Evolutionary conservation across 345 rosid species (phyloP).

Genomic region (Physaria fendleri): DNA sequence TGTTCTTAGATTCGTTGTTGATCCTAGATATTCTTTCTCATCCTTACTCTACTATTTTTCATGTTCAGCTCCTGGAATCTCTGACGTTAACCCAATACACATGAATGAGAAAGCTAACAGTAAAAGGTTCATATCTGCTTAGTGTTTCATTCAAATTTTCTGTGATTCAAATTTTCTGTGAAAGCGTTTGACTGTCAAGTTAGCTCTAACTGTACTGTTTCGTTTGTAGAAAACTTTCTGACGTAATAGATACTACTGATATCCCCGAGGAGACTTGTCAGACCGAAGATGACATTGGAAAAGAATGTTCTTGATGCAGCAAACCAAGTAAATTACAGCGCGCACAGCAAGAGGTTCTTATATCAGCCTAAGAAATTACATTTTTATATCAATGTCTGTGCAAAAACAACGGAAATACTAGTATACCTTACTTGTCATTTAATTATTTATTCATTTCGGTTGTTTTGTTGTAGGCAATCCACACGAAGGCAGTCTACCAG

Average conservation of each 20-base stretch:
- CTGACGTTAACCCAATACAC: constrained; percentile 22
- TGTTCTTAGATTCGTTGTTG: neutral
- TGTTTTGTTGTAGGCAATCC: constrained; percentile 16
- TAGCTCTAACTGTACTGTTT: constrained; percentile 4
- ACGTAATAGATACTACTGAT: constrained; percentile 1
- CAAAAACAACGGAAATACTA: neutral
- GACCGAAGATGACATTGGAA: neutral
- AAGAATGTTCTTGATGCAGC: constrained; percentile 12
- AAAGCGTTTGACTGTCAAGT: neutral
- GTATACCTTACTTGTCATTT: neutral
- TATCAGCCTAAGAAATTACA: neutral
- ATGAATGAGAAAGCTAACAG: constrained; percentile 31
- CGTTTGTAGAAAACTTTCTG: constrained; percentile 19
- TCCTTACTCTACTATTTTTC: constrained; percentile 5
- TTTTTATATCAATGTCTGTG: neutral
- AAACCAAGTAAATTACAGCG: neutral
- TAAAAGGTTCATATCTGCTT: constrained; percentile 34
- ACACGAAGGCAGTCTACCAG: constrained; percentile 22
- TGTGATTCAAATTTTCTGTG: neutral
- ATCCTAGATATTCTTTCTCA: neutral
- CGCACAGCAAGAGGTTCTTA: constrained; percentile 26
- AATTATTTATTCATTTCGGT: neutral
- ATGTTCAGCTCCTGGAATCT: constrained; percentile 32
- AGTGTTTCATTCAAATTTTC: neutral
- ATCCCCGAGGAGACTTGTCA: constrained; percentile 13